Evolutionary conservation across 164 flowering plant genomes (phyloP).

Genomic region (Aristolochia californica): DNA sequence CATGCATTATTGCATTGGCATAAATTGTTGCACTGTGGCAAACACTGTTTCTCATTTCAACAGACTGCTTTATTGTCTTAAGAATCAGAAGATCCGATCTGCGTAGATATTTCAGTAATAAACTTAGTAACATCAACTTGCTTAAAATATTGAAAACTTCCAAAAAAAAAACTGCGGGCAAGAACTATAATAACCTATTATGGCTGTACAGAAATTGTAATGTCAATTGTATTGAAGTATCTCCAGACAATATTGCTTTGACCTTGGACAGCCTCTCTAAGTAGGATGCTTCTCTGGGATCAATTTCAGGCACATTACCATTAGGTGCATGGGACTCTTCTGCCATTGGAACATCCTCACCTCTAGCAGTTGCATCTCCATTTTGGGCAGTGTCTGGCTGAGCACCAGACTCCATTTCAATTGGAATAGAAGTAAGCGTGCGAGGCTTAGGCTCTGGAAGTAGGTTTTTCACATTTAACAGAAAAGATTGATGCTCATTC

Average conservation of each 20-base stretch:
- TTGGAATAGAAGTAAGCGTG: constrained; percentile 19
- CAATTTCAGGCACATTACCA: constrained; percentile 18
- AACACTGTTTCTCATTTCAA: constrained; percentile 93
- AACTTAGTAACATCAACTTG: background rate
- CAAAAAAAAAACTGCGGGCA: background rate
- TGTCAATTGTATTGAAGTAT: constrained; percentile 87
- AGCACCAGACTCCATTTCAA: constrained; percentile 19
- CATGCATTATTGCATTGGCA: constrained; percentile 97
- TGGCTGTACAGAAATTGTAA: constrained; percentile 81
- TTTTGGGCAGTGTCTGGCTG: constrained; percentile 26
- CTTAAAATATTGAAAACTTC: background rate
- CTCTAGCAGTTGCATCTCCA: constrained; percentile 23
- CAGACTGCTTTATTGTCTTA: constrained; percentile 90
- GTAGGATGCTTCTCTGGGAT: constrained; percentile 45
- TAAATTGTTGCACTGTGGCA: constrained; percentile 94
- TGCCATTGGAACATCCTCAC: constrained; percentile 35
- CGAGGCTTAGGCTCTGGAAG: constrained; percentile 43
- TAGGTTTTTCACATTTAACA: constrained; percentile 61
- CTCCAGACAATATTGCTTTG: constrained; percentile 78
- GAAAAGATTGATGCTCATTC: constrained; percentile 96
- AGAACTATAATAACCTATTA: constrained; percentile 46
- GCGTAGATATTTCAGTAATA: background rate
- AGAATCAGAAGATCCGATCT: constrained; percentile 85
- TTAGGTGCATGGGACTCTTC: constrained; percentile 32
- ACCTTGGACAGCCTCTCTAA: constrained; percentile 60